Conservation (phyloP, 2,329 filamentous ascomycete genomes). For the Cladosporium sp. region DNA sequence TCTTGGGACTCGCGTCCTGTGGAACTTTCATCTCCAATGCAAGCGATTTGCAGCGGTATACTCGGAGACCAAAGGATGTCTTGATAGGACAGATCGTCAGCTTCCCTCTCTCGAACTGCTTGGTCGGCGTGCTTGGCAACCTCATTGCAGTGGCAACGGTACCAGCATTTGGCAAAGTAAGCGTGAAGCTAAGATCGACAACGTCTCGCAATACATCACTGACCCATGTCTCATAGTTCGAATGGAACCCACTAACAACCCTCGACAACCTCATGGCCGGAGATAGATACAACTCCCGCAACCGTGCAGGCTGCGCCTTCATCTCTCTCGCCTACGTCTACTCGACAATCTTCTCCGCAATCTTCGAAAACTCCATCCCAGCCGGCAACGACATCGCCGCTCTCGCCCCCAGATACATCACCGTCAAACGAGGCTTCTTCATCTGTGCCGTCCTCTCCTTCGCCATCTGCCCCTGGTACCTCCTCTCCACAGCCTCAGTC, state of each 20-base stretch:
- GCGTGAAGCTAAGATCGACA: background rate
- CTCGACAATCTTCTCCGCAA: conserved; percentile 21
- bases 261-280: conserved; percentile 2
- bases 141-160: background rate
- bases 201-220: background rate
- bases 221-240: background rate
- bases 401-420: conserved; percentile 54
- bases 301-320: background rate
- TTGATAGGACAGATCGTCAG: conserved; percentile 1
- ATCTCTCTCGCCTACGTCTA: background rate
- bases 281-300: background rate
- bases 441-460: conserved; percentile 78
- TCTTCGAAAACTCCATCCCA: conserved; percentile 54
- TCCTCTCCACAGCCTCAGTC: conserved; percentile 72
- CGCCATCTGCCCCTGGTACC: conserved; percentile 83
- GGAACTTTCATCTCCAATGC: background rate
- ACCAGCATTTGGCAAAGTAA: background rate
- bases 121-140: conserved; percentile 1
- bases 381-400: conserved; percentile 57
- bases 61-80: background rate
- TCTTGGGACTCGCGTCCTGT: background rate
- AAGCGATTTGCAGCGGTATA: background rate
- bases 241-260: background rate
- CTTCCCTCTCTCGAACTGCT: background rate
- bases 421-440: conserved; percentile 83